Evolutionary conservation across 2,329 filamentous ascomycete species (phyloP).

Genomic region (Alternaria tenuissima): DNA sequence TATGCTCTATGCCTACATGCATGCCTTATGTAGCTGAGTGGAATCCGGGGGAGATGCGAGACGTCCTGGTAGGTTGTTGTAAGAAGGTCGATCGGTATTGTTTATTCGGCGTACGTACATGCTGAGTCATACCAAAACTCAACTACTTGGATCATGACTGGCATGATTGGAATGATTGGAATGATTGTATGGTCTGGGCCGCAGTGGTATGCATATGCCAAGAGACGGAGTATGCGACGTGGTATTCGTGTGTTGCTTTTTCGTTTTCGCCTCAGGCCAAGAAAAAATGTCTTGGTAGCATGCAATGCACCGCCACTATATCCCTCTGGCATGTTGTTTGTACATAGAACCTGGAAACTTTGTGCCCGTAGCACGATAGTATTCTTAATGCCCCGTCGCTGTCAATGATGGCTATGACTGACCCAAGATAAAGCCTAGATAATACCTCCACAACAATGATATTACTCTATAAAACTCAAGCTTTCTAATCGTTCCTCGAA

Average conservation of each 20-base stretch:
- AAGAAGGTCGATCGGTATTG: neutral
- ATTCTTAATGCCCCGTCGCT: neutral
- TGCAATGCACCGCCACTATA: neutral
- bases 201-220: neutral
- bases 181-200: neutral
- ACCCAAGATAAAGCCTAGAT: neutral
- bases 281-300: neutral
- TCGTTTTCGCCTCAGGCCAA: neutral
- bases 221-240: neutral
- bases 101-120: neutral
- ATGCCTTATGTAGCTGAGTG: neutral
- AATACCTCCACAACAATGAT: neutral
- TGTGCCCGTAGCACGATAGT: accelerated
- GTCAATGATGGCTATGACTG: neutral
- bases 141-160: neutral
- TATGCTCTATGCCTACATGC: conserved; percentile 2
- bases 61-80: neutral
- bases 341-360: neutral
- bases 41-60: conserved; percentile 1
- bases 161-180: neutral
- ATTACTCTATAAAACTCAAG: neutral
- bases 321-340: neutral
- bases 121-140: neutral
- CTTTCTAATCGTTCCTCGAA: neutral
- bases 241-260: neutral